Evolutionary conservation across 2,329 filamentous ascomycete species (phyloP).

Genomic region (Plectosphaerella cucumerina): DNA sequence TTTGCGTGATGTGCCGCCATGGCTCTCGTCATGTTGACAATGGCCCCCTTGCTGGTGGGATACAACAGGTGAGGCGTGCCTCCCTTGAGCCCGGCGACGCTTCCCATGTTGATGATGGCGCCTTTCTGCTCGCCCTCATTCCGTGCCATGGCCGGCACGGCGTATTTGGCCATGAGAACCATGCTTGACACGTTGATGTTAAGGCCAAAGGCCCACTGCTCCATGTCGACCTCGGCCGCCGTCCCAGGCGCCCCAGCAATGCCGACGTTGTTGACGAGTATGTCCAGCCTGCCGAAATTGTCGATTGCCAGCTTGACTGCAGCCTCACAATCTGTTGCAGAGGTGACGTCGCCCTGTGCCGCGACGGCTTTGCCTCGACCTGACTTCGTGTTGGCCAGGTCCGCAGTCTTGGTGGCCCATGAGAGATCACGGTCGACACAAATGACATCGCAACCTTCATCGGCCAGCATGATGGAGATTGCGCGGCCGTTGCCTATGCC

Average conservation of each 20-base stretch:
- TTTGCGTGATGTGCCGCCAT: constrained; percentile 40
- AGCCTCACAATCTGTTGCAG: constrained; percentile 43
- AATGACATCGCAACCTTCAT: constrained; percentile 54
- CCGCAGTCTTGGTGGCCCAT: constrained; percentile 48
- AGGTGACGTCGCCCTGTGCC: constrained; percentile 50
- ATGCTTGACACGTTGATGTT: constrained; percentile 28
- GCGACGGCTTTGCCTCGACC: constrained; percentile 35
- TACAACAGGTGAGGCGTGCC: constrained; percentile 34
- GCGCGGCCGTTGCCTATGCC: constrained; percentile 59
- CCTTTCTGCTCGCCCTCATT: constrained; percentile 45
- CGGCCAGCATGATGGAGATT: constrained; percentile 54
- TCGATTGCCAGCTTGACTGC: constrained; percentile 35
- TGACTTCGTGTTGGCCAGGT: constrained; percentile 40
- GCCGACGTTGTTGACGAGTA: constrained; percentile 63
- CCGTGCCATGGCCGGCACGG: constrained; percentile 19
- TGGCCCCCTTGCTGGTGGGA: constrained; percentile 34
- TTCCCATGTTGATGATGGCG: constrained; percentile 58
- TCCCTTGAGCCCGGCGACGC: constrained; percentile 50
- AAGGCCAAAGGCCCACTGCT: constrained; percentile 50
- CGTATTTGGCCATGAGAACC: constrained; percentile 12
- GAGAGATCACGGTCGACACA: constrained; percentile 49
- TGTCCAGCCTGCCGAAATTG: constrained; percentile 53
- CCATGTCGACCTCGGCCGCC: constrained; percentile 57
- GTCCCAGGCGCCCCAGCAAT: constrained; percentile 55
- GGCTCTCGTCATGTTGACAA: constrained; percentile 40